Evolutionary conservation across 129 eudicot species (phyloP).

Genomic region (Tagetes erecta): DNA sequence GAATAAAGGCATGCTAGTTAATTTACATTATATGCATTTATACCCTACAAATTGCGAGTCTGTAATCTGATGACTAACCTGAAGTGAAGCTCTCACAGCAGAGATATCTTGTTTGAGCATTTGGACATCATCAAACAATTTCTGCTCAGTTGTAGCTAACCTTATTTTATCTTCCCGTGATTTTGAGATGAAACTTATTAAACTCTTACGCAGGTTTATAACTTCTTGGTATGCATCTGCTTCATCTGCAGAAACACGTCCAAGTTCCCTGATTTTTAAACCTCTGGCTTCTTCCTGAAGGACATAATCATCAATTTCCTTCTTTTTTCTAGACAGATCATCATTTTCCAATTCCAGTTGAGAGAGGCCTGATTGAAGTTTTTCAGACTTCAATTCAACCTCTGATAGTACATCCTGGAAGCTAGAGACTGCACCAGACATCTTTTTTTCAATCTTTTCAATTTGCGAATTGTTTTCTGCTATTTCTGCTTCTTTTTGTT

Average conservation of each 20-base stretch:
- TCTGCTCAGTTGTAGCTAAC: constrained; percentile 55
- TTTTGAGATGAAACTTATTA: constrained; percentile 45
- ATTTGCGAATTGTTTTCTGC: constrained; percentile 60
- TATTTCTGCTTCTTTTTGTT: constrained; percentile 74
- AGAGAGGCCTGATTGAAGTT: constrained; percentile 41
- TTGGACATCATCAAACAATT: constrained; percentile 59
- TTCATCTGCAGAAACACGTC: constrained; percentile 52
- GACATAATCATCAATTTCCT: constrained; percentile 52
- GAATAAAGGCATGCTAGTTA: neutral
- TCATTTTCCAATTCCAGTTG: constrained; percentile 49
- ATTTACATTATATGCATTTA: neutral
- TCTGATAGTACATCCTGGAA: constrained; percentile 56
- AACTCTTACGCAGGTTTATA: constrained; percentile 44
- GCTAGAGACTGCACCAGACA: constrained; percentile 51
- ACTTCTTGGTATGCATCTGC: constrained; percentile 51
- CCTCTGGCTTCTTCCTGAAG: constrained; percentile 61
- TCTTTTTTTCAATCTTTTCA: constrained; percentile 53
- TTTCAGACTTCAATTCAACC: constrained; percentile 35
- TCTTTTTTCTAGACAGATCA: constrained; percentile 45
- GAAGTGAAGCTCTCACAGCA: constrained; percentile 70
- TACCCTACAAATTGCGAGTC: neutral
- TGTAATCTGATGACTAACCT: constrained; percentile 47
- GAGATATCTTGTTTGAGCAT: constrained; percentile 61
- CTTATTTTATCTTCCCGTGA: constrained; percentile 52
- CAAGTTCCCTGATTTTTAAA: constrained; percentile 48